phyloP scores from a whole-genome alignment of 2,329 filamentous ascomycete species.

The Verticillium nubilum region DNA sequence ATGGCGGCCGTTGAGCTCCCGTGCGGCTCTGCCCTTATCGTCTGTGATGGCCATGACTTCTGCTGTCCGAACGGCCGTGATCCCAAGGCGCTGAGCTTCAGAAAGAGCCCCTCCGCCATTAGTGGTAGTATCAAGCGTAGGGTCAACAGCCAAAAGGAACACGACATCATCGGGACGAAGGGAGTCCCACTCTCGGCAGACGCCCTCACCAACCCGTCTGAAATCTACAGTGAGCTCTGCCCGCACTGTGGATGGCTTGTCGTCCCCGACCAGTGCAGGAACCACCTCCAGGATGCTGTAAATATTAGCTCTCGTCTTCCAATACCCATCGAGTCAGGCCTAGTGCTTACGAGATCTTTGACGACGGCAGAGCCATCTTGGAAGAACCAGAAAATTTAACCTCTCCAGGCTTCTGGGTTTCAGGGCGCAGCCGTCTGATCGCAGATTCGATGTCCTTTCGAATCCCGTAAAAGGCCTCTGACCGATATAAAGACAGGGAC shows the following conservation, averaged over 20 bases:
- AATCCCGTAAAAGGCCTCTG: slow-evolving; percentile 90
- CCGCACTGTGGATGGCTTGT: slow-evolving; percentile 75
- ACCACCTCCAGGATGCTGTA: slow-evolving; percentile 72
- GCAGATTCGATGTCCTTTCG: slow-evolving; percentile 84
- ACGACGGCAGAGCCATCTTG: slow-evolving; percentile 84
- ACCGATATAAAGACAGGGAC: slow-evolving; percentile 81
- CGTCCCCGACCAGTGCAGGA: slow-evolving; percentile 76
- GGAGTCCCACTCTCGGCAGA: slow-evolving; percentile 85
- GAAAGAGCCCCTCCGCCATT: slow-evolving; percentile 45
- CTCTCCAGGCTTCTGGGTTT: slow-evolving; percentile 56
- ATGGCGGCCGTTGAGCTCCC: slow-evolving; percentile 54
- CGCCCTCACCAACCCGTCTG: slow-evolving; percentile 66
- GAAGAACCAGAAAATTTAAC: slow-evolving; percentile 78
- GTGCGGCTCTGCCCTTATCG: slow-evolving; percentile 70
- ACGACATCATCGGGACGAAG: slow-evolving; percentile 83
- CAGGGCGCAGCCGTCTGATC: slow-evolving; percentile 72
- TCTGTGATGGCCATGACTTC: slow-evolving; percentile 83
- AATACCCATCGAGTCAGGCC: too few relatives aligned
- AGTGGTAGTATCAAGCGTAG: slow-evolving; percentile 42
- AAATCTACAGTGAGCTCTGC: slow-evolving; percentile 85
- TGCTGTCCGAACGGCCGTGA: slow-evolving; percentile 71
- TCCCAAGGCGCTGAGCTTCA: slow-evolving; percentile 56
- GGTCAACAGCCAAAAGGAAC: slow-evolving; percentile 75
- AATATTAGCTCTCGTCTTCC: slow-evolving; percentile 9
- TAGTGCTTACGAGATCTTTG: slow-evolving; percentile 59